Evolutionary conservation across 1,139 yeast genomes (phyloP), one percentile per base, ranked within the genome.

Genomic region (Debaryomycetaceae sp.): DNA sequence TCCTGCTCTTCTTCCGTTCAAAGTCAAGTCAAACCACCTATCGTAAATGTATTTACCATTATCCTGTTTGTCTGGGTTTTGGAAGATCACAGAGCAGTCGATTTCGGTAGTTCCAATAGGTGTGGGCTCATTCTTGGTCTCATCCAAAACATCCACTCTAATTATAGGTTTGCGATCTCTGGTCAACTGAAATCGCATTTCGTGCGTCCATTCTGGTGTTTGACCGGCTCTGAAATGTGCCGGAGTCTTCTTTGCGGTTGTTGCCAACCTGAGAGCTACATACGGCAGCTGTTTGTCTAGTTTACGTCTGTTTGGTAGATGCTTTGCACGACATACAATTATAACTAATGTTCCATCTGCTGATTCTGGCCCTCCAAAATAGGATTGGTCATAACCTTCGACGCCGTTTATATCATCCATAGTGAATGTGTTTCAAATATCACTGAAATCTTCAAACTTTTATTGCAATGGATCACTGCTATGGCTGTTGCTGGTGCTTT

Each of bases 221-320:
- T 89, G 97, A 1, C 97, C 97, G 1, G 95, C 97, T 49, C 97
- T 65, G 47, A 78, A 76, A 44, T 84, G 79, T 0, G 87, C 70
- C 19, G 80, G 81, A 0, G 96, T 87, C 49, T 85, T 78, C 49
- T 83, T 78, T 17, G 94, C 92, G 45, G 77, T 77, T 41, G 87
- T 85, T n/a, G 91, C 95, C 3, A 89, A 71, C 42, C 97, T 67
- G 13, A 87, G 73, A 9, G 91, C 79, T 37, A 87, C 84, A 61
- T 86, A 88, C 0, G 96, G 97, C 46, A 87, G 83, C 61, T 89
- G 97, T 53, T 89, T 89, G 50, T 92, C 96, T 30, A 88, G 67
- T 42, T 83, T 86, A 33, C 92, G 70, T 45, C 91, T 67, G 59
- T 89, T 91, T 13, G 95, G 94, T 34, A 89, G 73, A 56, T 89